Evolutionary conservation across 257 asterid genomes (phyloP).

Genomic region (Lycium barbarum): DNA sequence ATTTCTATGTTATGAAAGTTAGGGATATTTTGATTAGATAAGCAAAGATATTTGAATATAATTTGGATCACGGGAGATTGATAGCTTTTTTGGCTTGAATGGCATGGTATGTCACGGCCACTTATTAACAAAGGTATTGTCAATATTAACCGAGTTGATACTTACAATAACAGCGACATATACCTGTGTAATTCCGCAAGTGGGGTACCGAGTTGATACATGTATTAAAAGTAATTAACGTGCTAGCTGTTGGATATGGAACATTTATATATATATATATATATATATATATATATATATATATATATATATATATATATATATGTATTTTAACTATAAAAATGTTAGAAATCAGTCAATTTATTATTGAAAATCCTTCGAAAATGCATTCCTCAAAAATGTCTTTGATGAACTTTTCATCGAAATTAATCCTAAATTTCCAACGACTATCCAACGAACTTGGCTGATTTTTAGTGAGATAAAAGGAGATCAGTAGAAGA

Average conservation of each 20-base stretch:
- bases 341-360: neutral
- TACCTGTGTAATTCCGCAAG: too few relatives aligned
- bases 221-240: neutral
- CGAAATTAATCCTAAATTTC: neutral
- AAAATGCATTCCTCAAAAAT: neutral
- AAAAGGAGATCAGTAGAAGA: neutral
- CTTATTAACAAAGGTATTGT: too few relatives aligned
- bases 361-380: neutral
- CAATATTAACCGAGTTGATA: neutral
- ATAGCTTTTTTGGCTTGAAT: too few relatives aligned
- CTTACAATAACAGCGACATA: too few relatives aligned
- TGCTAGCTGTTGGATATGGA: neutral
- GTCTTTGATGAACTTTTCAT: neutral
- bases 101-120: neutral
- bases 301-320: too few relatives aligned
- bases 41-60: too few relatives aligned
- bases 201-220: too few relatives aligned
- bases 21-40: too few relatives aligned
- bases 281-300: too few relatives aligned
- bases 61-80: too few relatives aligned
- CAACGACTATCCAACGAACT: neutral
- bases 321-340: too few relatives aligned
- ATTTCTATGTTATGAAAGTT: too few relatives aligned
- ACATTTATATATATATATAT: neutral
- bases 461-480: neutral